Conservation (phyloP, 176 grass and related monocot species). For the Poa pratensis region DNA sequence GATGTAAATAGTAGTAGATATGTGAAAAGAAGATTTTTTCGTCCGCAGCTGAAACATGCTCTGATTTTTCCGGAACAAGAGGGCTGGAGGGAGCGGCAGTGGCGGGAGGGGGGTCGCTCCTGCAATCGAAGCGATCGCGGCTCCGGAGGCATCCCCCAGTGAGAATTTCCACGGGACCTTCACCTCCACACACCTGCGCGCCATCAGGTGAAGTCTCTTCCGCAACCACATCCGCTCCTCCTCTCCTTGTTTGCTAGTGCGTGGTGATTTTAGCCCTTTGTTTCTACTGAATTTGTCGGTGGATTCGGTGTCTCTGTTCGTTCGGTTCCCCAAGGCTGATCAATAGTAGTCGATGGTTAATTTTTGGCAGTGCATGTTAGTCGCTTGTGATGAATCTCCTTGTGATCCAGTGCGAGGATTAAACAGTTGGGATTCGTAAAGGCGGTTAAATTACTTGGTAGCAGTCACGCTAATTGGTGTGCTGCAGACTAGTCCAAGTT, state of each 20-base stretch:
- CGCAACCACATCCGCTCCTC: not conserved
- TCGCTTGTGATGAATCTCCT: not conserved
- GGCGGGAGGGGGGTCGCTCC: slow-evolving; percentile 30
- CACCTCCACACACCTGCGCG: slow-evolving; percentile 13
- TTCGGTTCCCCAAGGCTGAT: not conserved
- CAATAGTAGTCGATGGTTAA: not conserved
- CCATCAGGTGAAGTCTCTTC: slow-evolving; percentile 51
- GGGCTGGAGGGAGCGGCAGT: not conserved
- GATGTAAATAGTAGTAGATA: not conserved
- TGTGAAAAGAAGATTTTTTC: not conserved
- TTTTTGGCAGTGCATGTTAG: not conserved
- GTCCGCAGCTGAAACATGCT: not conserved
- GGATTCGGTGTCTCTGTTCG: not conserved
- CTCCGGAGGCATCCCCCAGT: slow-evolving; percentile 60
- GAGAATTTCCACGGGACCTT: slow-evolving; percentile 49
- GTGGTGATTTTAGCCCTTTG: not conserved
- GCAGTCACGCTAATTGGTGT: not conserved
- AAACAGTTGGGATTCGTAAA: not conserved
- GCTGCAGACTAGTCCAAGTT: not conserved
- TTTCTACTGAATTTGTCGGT: not conserved
- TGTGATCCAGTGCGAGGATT: not conserved
- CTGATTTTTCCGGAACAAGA: slow-evolving; percentile 16
- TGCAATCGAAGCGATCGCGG: not conserved
- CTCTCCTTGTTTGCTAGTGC: not conserved
- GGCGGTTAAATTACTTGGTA: not conserved